phyloP scores from a whole-genome alignment of 768 basidiomycete species.

The Antrodiella citrinella region DNA sequence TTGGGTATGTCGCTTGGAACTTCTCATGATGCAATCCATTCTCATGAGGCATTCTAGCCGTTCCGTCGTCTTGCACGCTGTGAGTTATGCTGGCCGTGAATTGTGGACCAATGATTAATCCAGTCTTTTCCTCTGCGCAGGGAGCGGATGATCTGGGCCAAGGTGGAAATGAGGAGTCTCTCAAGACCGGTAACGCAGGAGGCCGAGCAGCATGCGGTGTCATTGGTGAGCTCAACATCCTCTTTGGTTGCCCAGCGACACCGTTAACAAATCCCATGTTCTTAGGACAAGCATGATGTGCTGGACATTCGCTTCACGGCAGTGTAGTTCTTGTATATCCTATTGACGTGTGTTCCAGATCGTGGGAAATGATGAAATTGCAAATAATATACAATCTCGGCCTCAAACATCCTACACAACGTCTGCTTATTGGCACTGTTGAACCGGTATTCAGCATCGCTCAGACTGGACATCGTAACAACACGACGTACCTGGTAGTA shows the following conservation, averaged over 20 bases:
- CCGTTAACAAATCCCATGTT: no score
- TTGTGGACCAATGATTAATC: slow-evolving; percentile 1
- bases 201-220: slow-evolving; percentile 76
- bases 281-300: not conserved
- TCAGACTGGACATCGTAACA: not conserved
- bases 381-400: no score
- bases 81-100: slow-evolving; percentile 19
- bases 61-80: slow-evolving; percentile 68
- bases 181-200: slow-evolving; percentile 75
- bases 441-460: not conserved
- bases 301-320: no score
- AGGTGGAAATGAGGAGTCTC: slow-evolving; percentile 57
- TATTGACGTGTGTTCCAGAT: no score
- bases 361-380: no score
- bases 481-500: slow-evolving; percentile 39
- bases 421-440: not conserved
- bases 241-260: no score
- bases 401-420: no score
- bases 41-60: slow-evolving; percentile 36
- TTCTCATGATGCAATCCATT: slow-evolving; percentile 5
- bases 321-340: no score
- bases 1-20: slow-evolving; percentile 67
- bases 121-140: no score
- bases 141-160: slow-evolving; percentile 76
- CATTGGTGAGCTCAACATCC: slow-evolving; percentile 42